phyloP scores from a whole-genome alignment of 805 yeast species.

The Suhomyces canberraensis region DNA sequence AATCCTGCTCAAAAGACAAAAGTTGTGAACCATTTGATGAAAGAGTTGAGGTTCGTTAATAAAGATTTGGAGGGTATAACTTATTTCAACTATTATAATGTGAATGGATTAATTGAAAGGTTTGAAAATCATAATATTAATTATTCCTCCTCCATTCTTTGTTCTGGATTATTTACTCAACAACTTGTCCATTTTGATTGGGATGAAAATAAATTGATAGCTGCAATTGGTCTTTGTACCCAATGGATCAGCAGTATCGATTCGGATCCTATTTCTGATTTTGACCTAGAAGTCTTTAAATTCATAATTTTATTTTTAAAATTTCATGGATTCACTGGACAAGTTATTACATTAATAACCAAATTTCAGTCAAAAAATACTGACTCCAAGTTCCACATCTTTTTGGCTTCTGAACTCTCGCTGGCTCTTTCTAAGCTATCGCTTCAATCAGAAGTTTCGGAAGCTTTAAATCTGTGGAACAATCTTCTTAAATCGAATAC shows the following conservation, averaged over 20 bases:
- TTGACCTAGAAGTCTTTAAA: slow-evolving; percentile 30
- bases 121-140: not conserved
- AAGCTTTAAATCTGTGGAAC: slow-evolving; percentile 15
- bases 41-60: slow-evolving; percentile 11
- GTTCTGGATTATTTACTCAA: slow-evolving; percentile 21
- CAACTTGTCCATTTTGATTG: slow-evolving; percentile 19
- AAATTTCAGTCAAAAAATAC: slow-evolving; percentile 12
- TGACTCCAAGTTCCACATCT: slow-evolving; percentile 2
- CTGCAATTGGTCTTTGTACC: slow-evolving; percentile 8
- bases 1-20: slow-evolving; percentile 14
- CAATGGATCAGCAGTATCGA: slow-evolving; percentile 10
- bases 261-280: slow-evolving; percentile 3
- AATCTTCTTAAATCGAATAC: slow-evolving; percentile 9
- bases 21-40: slow-evolving; percentile 16
- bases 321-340: slow-evolving; percentile 25
- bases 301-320: slow-evolving; percentile 20
- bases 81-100: slow-evolving; percentile 19
- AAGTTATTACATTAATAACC: slow-evolving; percentile 17
- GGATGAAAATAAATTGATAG: slow-evolving; percentile 13
- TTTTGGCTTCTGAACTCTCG: slow-evolving; percentile 13
- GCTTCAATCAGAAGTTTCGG: slow-evolving; percentile 11
- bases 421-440: slow-evolving; percentile 6
- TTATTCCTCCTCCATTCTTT: not conserved
- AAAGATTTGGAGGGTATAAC: slow-evolving; percentile 9
- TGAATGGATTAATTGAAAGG: slow-evolving; percentile 14